Percentiles rank a stretch among this genome's conserved stretches.
phyloP scores from a whole-genome alignment of 176 grass and related monocot species.

The Paspalum notatum region DNA sequence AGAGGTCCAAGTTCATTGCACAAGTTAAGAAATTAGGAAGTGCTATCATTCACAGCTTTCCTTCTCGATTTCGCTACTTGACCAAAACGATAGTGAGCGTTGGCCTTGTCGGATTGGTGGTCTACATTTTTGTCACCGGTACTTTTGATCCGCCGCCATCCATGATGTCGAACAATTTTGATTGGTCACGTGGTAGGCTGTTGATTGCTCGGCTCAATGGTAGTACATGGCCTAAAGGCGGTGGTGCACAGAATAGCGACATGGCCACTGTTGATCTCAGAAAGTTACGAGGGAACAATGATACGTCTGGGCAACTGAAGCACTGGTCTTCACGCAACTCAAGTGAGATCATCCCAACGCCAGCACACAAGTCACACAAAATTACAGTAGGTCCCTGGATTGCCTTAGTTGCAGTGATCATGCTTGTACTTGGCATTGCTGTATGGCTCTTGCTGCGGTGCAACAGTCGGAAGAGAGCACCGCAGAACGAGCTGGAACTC shows the following conservation, averaged over 20 bases:
- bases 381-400: background rate
- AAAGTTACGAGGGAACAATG: background rate
- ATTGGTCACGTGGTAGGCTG: background rate
- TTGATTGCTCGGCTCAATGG: background rate
- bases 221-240: background rate
- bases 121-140: background rate
- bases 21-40: background rate
- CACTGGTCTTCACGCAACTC: too few species aligned
- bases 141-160: background rate
- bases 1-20: background rate
- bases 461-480: background rate
- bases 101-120: background rate
- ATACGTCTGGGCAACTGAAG: background rate
- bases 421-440: background rate
- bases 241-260: background rate
- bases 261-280: background rate
- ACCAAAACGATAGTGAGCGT: background rate
- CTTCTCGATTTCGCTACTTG: background rate
- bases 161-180: too few species aligned
- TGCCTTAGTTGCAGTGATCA: background rate
- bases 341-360: background rate
- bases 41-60: background rate
- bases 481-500: background rate
- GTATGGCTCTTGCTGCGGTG: background rate
- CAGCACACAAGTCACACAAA: background rate